Percentiles rank a stretch among this genome's conserved stretches.
phyloP scores from a whole-genome alignment of 176 grass and related monocot species.

The Poa annua region DNA sequence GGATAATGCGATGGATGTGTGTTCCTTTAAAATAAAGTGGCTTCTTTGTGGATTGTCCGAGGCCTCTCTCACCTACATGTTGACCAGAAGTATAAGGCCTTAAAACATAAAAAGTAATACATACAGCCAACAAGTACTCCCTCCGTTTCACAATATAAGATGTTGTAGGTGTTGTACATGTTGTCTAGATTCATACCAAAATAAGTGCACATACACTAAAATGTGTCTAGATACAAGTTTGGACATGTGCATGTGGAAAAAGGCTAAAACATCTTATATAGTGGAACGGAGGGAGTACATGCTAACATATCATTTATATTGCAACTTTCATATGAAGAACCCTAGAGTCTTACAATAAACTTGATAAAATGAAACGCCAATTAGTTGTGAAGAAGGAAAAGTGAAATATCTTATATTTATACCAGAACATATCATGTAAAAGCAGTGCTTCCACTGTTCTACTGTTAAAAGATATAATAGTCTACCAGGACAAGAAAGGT shows the following conservation, averaged over 20 bases:
- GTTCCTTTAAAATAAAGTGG: constrained; percentile 73
- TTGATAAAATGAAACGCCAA: constrained; percentile 6
- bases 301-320: constrained; percentile 3
- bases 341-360: constrained; percentile 13
- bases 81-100: constrained; percentile 25
- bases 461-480: neutral
- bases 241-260: no score
- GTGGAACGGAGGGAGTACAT: neutral
- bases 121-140: constrained; percentile 6
- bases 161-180: no score
- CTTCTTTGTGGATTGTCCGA: constrained; percentile 59
- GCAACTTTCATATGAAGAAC: constrained; percentile 2
- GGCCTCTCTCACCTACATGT: constrained; percentile 59
- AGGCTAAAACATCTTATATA: no score
- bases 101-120: constrained; percentile 24
- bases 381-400: constrained; percentile 8
- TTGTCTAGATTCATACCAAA: no score
- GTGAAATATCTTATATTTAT: constrained; percentile 14
- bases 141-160: no score
- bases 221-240: no score
- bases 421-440: constrained; percentile 1
- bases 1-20: constrained; percentile 65
- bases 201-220: no score
- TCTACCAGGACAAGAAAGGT: constrained; percentile 1
- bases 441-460: constrained; percentile 2